Conservation (phyloP, 768 basidiomycete species). For the Leucogyrophana mollusca region DNA sequence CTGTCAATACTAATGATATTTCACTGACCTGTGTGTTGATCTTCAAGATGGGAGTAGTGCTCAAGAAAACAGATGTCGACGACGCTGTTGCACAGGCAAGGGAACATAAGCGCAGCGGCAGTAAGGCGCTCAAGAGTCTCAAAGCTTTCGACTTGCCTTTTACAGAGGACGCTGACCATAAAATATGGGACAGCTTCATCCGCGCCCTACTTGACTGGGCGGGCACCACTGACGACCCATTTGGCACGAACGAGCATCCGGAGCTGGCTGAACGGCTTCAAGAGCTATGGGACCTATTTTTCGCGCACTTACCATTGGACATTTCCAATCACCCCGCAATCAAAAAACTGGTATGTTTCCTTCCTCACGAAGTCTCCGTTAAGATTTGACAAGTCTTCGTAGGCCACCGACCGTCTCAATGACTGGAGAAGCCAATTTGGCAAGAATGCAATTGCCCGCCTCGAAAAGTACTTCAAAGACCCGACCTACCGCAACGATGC, state of each 20-base stretch:
- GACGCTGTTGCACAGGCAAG: not conserved
- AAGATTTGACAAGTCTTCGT: too few relatives aligned
- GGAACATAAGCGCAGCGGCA: not conserved
- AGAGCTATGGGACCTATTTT: not conserved
- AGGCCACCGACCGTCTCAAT: not conserved
- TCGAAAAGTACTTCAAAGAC: not conserved
- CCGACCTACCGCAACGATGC: not conserved
- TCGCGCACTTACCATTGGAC: not conserved
- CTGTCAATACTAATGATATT: not conserved
- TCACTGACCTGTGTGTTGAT: not conserved
- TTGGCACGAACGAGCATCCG: not conserved
- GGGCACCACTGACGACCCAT: not conserved
- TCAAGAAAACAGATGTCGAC: not conserved
- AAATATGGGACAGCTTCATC: not conserved
- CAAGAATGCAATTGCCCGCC: not conserved
- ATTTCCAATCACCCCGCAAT: conserved; percentile 1
- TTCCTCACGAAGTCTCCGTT: not conserved
- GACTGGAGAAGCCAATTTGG: not conserved
- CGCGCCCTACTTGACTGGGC: not conserved
- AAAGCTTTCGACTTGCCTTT: not conserved
- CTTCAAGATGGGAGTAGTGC: not conserved
- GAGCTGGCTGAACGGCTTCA: not conserved
- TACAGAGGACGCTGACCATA: not conserved
- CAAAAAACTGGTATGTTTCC: not conserved
- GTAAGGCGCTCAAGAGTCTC: not conserved